Evolutionary conservation across 768 basidiomycete species (phyloP).

Genomic region (Lactarius vividus): DNA sequence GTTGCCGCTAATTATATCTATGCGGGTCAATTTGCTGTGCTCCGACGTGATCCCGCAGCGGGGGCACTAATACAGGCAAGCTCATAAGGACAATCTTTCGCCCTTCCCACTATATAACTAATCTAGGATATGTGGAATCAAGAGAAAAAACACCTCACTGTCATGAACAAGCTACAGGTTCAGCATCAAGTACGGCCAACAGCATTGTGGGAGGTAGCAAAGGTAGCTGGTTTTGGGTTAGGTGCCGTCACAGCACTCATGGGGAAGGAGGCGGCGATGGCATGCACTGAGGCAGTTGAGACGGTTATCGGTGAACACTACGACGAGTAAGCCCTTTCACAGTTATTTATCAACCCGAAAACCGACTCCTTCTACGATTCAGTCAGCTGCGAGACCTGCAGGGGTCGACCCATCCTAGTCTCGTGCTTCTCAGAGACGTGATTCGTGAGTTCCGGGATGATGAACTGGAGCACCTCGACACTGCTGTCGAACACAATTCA

Average conservation of each 20-base stretch:
- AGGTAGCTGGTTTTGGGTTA: conserved; percentile 81
- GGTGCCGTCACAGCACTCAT: conserved; percentile 83
- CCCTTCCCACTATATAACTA: conserved; percentile 8
- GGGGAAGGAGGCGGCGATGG: conserved; percentile 95
- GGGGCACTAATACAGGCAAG: conserved; percentile 74
- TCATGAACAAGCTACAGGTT: conserved; percentile 79
- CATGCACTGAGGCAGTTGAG: conserved; percentile 96
- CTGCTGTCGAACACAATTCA: conserved; percentile 81
- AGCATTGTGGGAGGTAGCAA: conserved; percentile 77
- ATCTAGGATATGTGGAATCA: conserved; percentile 94
- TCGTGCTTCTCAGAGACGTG: conserved; percentile 68
- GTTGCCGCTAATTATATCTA: conserved; percentile 97
- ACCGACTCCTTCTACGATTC: conserved; percentile 15
- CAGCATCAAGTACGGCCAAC: conserved; percentile 89
- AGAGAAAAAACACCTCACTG: conserved; percentile 85
- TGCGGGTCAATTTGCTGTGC: conserved; percentile 75
- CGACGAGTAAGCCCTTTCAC: conserved; percentile 72
- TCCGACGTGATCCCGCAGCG: conserved; percentile 55
- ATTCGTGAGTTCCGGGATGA: conserved; percentile 89
- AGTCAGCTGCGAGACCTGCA: conserved; percentile 84
- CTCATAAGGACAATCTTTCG: conserved; percentile 19
- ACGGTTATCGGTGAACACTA: conserved; percentile 98
- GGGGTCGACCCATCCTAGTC: conserved; percentile 69
- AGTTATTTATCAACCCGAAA: not conserved
- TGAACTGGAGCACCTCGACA: conserved; percentile 91